These are phyloP conservation scores for Fusarium sarcochroum DNA, from an alignment of 2,329 filamentous ascomycete species.

Conservation along the genomic window DNA sequence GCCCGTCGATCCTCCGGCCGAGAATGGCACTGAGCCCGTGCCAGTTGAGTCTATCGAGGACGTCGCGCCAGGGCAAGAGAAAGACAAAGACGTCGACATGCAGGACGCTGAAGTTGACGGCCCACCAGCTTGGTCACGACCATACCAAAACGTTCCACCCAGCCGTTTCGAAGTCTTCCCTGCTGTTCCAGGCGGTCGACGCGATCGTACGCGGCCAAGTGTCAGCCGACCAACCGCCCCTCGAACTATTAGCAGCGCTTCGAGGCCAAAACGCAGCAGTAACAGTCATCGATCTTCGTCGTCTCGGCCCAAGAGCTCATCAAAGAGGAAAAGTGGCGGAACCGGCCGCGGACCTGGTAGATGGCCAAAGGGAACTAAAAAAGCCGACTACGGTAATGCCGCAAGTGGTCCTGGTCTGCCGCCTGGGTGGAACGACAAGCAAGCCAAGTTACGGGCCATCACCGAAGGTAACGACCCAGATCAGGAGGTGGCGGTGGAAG, in stretches of 20 bases:
- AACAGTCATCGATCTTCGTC: slow-evolving; percentile 50
- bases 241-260: slow-evolving; percentile 53
- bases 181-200: slow-evolving; percentile 66
- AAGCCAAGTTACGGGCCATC: slow-evolving; percentile 33
- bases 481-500: slow-evolving; percentile 25
- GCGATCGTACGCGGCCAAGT: slow-evolving; percentile 61
- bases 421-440: slow-evolving; percentile 65
- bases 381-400: slow-evolving; percentile 76
- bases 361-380: slow-evolving; percentile 78
- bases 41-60: slow-evolving; percentile 52
- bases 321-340: slow-evolving; percentile 69
- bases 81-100: slow-evolving; percentile 49
- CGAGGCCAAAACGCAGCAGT: slow-evolving; percentile 58
- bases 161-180: slow-evolving; percentile 85
- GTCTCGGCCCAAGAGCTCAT: slow-evolving; percentile 52
- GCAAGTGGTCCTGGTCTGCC: slow-evolving; percentile 75
- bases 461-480: slow-evolving; percentile 35
- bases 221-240: slow-evolving; percentile 56
- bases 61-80: slow-evolving; percentile 51
- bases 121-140: slow-evolving; percentile 59
- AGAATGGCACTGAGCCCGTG: slow-evolving; percentile 45
- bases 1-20: slow-evolving; percentile 16
- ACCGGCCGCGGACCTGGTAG: slow-evolving; percentile 75
- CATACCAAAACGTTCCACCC: slow-evolving; percentile 73
- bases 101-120: slow-evolving; percentile 49